phyloP scores from a whole-genome alignment of 768 basidiomycete genomes.

The Lactifluus piperatus region DNA sequence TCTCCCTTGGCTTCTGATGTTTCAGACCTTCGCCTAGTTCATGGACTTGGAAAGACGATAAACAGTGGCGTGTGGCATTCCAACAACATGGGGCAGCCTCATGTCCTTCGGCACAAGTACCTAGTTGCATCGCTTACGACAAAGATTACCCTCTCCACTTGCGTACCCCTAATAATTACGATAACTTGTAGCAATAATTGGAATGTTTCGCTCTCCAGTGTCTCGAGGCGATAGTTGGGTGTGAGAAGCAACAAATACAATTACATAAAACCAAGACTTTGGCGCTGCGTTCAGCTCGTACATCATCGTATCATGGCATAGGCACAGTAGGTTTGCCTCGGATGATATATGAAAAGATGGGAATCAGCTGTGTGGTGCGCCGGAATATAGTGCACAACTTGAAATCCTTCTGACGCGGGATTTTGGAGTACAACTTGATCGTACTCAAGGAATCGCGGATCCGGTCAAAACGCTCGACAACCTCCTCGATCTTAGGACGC shows the following conservation, averaged over 20 bases:
- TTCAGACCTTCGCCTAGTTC: too few relatives aligned
- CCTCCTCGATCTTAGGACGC: conserved; percentile 25
- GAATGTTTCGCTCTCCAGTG: not conserved
- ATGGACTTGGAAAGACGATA: too few relatives aligned
- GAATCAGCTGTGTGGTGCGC: not conserved
- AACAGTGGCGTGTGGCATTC: not conserved
- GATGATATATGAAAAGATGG: not conserved
- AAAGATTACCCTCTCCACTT: not conserved
- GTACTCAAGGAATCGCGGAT: conserved; percentile 1
- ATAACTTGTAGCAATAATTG: not conserved
- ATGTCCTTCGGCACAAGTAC: too few relatives aligned
- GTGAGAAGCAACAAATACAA: not conserved
- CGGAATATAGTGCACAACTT: not conserved
- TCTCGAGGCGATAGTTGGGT: not conserved
- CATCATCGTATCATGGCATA: not conserved
- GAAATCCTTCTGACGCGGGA: not conserved
- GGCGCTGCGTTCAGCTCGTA: too few relatives aligned
- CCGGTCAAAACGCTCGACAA: not conserved
- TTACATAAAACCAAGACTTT: not conserved
- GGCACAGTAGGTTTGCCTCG: conserved; percentile 1
- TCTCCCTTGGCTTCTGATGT: too few relatives aligned
- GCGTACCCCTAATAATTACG: not conserved
- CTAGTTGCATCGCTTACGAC: not conserved
- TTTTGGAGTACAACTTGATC: conserved; percentile 4
- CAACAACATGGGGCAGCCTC: not conserved